These are phyloP conservation scores for Moesziomyces sp. DNA, from an alignment of 1,284 basidiomycete genomes.

Conservation along the genomic window DNA sequence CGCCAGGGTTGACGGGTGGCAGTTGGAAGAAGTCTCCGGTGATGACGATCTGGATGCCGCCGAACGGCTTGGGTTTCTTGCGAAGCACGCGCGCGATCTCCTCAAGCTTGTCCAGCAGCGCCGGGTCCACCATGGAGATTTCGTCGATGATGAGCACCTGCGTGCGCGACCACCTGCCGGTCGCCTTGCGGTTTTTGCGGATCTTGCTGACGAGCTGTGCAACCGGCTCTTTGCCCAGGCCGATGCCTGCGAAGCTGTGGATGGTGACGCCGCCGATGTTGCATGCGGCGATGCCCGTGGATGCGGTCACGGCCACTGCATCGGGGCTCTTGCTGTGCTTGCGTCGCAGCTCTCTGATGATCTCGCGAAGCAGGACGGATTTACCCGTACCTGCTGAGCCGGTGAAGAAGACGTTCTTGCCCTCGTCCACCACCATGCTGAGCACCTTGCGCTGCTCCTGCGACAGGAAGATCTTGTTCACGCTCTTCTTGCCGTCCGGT, in stretches of 20 bases:
- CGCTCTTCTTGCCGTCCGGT: conserved; percentile 16
- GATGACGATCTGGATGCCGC: conserved; percentile 92
- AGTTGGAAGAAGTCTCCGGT: conserved; percentile 98
- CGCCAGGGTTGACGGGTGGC: conserved; percentile 80
- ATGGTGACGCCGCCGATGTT: conserved; percentile 93
- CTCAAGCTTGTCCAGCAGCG: conserved; percentile 88
- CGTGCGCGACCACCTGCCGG: conserved; percentile 76
- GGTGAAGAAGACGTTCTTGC: conserved; percentile 90
- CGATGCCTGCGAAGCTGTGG: conserved; percentile 90
- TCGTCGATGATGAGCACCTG: conserved; percentile 93
- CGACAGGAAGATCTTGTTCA: conserved; percentile 57
- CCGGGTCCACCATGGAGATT: conserved; percentile 94
- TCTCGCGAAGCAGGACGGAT: conserved; percentile 89
- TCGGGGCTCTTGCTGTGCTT: conserved; percentile 72
- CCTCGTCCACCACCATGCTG: conserved; percentile 58
- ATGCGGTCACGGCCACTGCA: conserved; percentile 85
- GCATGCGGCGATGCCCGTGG: conserved; percentile 87
- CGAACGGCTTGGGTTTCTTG: conserved; percentile 77
- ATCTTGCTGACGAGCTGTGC: conserved; percentile 77
- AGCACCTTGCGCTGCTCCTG: conserved; percentile 63
- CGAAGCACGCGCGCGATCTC: conserved; percentile 76
- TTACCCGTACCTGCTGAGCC: conserved; percentile 95
- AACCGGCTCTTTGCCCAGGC: conserved; percentile 79
- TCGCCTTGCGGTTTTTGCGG: conserved; percentile 77
- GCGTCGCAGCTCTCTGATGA: conserved; percentile 76